Percentiles rank a stretch among this genome's conserved stretches.
Evolutionary conservation across 1,139 yeast species (phyloP).

Genomic region (Suhomyces bolitotheri): DNA sequence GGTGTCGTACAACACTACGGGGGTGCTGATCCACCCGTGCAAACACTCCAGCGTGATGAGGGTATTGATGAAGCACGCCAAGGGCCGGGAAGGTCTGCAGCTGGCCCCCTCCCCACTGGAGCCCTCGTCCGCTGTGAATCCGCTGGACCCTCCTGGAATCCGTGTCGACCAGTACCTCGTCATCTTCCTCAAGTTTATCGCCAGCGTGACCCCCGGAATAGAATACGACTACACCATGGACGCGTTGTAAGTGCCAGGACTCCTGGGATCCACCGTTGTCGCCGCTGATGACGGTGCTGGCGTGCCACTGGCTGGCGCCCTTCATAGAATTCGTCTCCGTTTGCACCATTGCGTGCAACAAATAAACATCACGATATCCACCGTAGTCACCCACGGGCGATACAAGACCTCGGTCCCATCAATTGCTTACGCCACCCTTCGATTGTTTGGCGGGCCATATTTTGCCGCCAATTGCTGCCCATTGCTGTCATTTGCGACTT

Average conservation of each 20-base stretch:
- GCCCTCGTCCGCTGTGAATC: not conserved
- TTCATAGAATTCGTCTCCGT: too few relatives aligned
- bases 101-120: not conserved
- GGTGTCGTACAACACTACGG: constrained; percentile 71
- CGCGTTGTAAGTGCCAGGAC: constrained; percentile 36
- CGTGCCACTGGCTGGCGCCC: too few relatives aligned
- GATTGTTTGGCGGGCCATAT: too few relatives aligned
- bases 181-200: constrained; percentile 86
- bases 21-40: constrained; percentile 95
- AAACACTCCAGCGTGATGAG: constrained; percentile 94
- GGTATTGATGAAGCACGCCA: constrained; percentile 66
- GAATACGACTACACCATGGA: constrained; percentile 98
- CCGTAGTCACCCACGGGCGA: too few relatives aligned
- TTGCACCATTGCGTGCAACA: too few relatives aligned
- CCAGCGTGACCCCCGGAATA: constrained; percentile 96
- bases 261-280: too few relatives aligned
- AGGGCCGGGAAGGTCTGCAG: not conserved
- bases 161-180: constrained; percentile 90
- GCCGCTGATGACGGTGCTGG: too few relatives aligned
- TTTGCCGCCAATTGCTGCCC: too few relatives aligned
- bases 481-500: too few relatives aligned
- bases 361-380: too few relatives aligned
- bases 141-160: constrained; percentile 21
- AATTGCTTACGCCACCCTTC: too few relatives aligned
- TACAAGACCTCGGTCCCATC: too few relatives aligned